Evolutionary conservation across 176 grass and related monocot species (phyloP).

Genomic region (Oryza meyeriana): DNA sequence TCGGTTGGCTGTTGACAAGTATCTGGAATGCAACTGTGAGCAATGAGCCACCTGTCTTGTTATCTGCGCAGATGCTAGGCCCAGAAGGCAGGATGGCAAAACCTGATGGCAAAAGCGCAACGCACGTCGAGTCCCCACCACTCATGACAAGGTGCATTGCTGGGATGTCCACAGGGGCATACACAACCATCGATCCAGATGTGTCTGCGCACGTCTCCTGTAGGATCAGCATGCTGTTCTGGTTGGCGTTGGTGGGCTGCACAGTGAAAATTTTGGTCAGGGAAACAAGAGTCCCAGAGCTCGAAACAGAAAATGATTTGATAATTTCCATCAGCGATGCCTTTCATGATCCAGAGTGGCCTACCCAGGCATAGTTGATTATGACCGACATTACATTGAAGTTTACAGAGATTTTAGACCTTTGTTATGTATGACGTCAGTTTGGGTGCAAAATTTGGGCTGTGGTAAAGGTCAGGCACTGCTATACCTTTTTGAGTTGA

Average conservation of each 20-base stretch:
- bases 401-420: conserved; percentile 18
- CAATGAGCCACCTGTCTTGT: conserved; percentile 52
- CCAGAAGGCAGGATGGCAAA: conserved; percentile 70
- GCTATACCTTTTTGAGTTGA: neutral
- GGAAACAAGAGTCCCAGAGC: neutral
- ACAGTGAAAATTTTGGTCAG: neutral
- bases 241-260: conserved; percentile 56
- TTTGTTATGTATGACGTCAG: neutral
- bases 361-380: neutral
- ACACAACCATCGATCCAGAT: conserved; percentile 83
- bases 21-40: conserved; percentile 96
- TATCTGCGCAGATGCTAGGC: neutral
- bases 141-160: conserved; percentile 86
- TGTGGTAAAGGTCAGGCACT: conserved; percentile 11
- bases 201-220: conserved; percentile 77
- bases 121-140: conserved; percentile 64
- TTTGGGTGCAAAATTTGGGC: conserved; percentile 2
- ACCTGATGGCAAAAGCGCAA: conserved; percentile 75
- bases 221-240: conserved; percentile 88
- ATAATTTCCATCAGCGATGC: neutral
- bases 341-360: neutral
- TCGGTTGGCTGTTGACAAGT: conserved; percentile 90
- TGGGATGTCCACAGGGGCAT: conserved; percentile 82
- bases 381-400: neutral
- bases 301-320: neutral